Evolutionary conservation across 495 filamentous ascomycete genomes (phyloP), one percentile per base, ranked within the genome.

Genomic region (Aspergillus affinis): DNA sequence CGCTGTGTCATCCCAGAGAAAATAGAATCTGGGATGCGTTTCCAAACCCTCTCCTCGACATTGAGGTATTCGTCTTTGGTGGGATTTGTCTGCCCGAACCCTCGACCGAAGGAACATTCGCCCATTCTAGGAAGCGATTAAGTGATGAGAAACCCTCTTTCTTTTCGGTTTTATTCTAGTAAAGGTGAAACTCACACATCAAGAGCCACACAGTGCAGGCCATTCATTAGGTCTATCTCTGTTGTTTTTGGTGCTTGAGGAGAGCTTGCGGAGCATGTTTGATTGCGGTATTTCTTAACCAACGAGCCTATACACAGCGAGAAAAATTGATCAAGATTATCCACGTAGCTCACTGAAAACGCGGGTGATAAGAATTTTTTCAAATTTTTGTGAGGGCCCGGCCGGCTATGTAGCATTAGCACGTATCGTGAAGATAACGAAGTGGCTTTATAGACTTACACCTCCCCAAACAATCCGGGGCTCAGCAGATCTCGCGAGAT

Each of bases 41-140:
- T 47, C 44, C 44, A 47, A 18, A 47, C 6, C 44, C 18, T 2
- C 44, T 6, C 44, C 13, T 47, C 44, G 6, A 2, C 6, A 18
- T 47, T 18, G 18, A 47, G 44, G 44, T 47, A 13, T 18, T 30
- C 52, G 17, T 54, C 52, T 32, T 54, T 32, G 27, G 18, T 15
- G 26, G 52, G 52, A 26, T 54, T 54, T 13, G 26, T 32, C 15
- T 54, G 26, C n/a, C 52, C 52, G 27, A 54, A 54, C n/a, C 52
- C 52, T 12, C 20, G 19, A 13, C 52, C 52, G 20, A 54, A 54
- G 12, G 52, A 54, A 23, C 52, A 54, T 44, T 54, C 26, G n/a
- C 52, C 52, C 52, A 54, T 54, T 32, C 52, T 55, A 18, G 13
- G 18, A 18, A 47, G 13, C 3, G 44, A 47, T 47, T 2, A 18